phyloP scores from a whole-genome alignment of 1,139 yeast species.

The Candida sanyaensis region DNA sequence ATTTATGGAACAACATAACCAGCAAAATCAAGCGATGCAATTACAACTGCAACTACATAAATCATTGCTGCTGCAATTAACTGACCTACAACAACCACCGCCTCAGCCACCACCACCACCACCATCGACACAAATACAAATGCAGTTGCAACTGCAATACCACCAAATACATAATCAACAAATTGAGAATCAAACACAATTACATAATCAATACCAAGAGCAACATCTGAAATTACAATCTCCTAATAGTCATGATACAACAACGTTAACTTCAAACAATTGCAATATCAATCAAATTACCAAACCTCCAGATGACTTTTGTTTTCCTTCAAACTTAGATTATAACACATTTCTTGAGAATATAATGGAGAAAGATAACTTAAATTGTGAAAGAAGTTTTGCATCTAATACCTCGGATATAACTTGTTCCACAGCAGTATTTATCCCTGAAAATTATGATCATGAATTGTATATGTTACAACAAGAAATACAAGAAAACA shows the following conservation, averaged over 20 bases:
- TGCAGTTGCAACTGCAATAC: too few relatives aligned
- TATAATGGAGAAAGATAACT: constrained; percentile 2
- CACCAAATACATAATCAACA: too few relatives aligned
- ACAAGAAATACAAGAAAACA: constrained; percentile 4
- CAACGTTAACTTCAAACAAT: neutral
- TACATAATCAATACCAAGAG: neutral
- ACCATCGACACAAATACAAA: neutral
- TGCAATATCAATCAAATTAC: neutral
- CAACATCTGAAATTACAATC: neutral
- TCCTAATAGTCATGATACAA: neutral
- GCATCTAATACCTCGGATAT: neutral
- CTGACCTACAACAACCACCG: neutral
- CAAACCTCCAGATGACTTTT: constrained; percentile 3
- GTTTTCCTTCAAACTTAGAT: constrained; percentile 1
- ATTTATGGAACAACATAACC: constrained; percentile 10
- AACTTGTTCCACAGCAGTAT: neutral
- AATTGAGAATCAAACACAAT: neutral
- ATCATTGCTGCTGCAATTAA: too few relatives aligned
- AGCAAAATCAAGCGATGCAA: constrained; percentile 1
- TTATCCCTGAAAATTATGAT: constrained; percentile 6
- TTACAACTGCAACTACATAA: neutral
- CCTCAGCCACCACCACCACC: neutral
- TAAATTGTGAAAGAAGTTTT: neutral
- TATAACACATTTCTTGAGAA: constrained; percentile 4
- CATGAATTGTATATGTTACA: constrained; percentile 5